A percentile compares a stretch with the other conserved stretches of the same genome.
phyloP scores from a whole-genome alignment of 2,329 filamentous ascomycete genomes.

The Didymella lethalis region DNA sequence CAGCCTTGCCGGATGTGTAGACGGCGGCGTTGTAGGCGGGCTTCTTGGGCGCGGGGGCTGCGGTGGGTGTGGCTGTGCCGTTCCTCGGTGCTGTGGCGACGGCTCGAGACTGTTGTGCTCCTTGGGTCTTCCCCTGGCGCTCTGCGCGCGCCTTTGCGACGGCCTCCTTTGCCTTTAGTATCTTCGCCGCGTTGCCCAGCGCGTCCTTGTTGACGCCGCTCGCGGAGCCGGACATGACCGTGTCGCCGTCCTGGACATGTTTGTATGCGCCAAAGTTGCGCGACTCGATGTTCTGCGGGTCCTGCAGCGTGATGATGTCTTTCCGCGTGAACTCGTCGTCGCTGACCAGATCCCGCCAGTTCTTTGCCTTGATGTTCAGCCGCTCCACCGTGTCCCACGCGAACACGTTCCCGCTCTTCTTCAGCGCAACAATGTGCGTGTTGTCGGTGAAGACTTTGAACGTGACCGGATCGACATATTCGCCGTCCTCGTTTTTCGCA shows the following conservation, averaged over 20 bases:
- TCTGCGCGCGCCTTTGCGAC: constrained; percentile 88
- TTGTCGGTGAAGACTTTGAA: constrained; percentile 99
- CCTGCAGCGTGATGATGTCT: constrained; percentile 95
- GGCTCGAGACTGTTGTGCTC: constrained; percentile 29
- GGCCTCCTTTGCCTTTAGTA: constrained; percentile 88
- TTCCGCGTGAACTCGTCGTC: constrained; percentile 86
- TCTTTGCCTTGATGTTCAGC: constrained; percentile 95
- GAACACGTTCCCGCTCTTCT: constrained; percentile 91
- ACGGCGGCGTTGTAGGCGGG: constrained; percentile 78
- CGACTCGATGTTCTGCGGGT: constrained; percentile 86
- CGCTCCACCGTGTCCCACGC: constrained; percentile 94
- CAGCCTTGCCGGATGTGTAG: constrained; percentile 89
- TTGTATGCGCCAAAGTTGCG: constrained; percentile 89
- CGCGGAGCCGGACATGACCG: constrained; percentile 72
- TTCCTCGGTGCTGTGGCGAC: constrained; percentile 34
- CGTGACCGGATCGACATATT: constrained; percentile 94
- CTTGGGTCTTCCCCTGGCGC: constrained; percentile 58
- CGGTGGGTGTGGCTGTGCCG: constrained; percentile 36
- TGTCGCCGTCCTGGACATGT: constrained; percentile 83
- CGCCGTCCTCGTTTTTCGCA: constrained; percentile 86
- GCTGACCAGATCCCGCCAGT: constrained; percentile 90
- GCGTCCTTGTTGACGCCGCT: constrained; percentile 80
- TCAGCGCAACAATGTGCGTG: constrained; percentile 91
- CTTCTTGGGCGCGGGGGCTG: constrained; percentile 44
- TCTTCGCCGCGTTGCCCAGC: constrained; percentile 80